Evolutionary conservation across 2,329 filamentous ascomycete species (phyloP), one percentile per base, ranked within the genome.

Genomic region (Trichoderma simmonsii): DNA sequence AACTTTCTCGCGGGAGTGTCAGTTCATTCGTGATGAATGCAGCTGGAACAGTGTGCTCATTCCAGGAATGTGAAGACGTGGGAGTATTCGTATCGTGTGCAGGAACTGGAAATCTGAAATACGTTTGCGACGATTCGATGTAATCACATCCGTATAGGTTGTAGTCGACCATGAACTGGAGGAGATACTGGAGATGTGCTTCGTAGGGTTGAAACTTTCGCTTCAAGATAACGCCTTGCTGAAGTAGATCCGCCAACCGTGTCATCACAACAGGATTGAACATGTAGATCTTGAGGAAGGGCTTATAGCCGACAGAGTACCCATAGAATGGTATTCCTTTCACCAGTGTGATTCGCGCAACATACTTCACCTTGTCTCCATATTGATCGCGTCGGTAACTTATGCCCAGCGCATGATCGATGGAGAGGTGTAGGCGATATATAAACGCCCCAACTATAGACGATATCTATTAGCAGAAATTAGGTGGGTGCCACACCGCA

Each of bases 121-220:
- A 86, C 1, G 91, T 89, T 74, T 89, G 92, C 11, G 85, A 85
- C 64, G 90, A 92, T 72, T 95, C 89, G 75, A 98, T 90, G 77
- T 95, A 97, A 71, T 90, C 91, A 79, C 96, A 99, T 7, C 97
- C 97, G 80, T 97, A 98, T 75, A 99, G 85, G 79, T 98, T 99
- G 85, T 97, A 99, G 80, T 99, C 97, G 75, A 92, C 92, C 96
- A 99, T 98, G 89, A 97, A 99, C 82, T 99, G 97, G 11, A 96
- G 86, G 9, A 98, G 83, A 79, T 95, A 98, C 78, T 97, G 94
- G 73, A 98, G 81, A 80, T 99, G 97, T 21, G 93, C 94, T 82
- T 99, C 96, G 78, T 96, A 97, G 0, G 96, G 95, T 78, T 98
- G 95, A 57, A 99, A 92, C 28, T 89, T 87, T 72, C 88, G 89